Conservation (phyloP, 345 rosid genomes). For the Laguncularia racemosa region DNA sequence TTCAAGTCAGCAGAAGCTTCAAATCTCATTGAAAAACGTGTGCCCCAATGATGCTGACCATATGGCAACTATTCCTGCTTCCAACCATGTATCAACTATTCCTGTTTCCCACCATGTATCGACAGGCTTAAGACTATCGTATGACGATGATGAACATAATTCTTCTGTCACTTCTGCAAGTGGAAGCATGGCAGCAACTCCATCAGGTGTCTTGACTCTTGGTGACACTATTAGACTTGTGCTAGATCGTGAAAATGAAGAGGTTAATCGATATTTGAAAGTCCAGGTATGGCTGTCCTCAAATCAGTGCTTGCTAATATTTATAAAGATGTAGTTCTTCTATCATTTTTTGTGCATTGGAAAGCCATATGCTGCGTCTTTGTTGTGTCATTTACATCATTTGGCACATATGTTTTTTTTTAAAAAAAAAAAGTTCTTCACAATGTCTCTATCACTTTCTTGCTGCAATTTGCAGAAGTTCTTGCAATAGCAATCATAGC, state of each 20-base stretch:
- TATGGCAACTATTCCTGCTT: no score
- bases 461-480: no score
- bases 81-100: constrained; percentile 28
- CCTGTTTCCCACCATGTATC: constrained; percentile 58
- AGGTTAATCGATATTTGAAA: constrained; percentile 58
- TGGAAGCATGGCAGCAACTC: constrained; percentile 51
- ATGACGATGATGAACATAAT: constrained; percentile 72
- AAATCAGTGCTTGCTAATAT: not conserved
- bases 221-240: constrained; percentile 48
- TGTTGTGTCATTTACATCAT: no score
- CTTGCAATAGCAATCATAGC: no score
- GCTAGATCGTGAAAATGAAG: constrained; percentile 63
- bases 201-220: constrained; percentile 49
- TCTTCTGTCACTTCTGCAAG: constrained; percentile 72
- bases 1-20: constrained; percentile 56
- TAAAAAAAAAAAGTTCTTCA: no score
- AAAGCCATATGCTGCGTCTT: no score
- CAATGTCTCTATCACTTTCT: no score
- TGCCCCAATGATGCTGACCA: constrained; percentile 20
- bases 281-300: constrained; percentile 40
- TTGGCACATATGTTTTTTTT: no score
- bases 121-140: constrained; percentile 77
- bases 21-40: constrained; percentile 53
- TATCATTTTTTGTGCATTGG: not conserved
- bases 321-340: no score